Evolutionary conservation across 495 filamentous ascomycete species (phyloP).

Genomic region (Penicillium arizonense): DNA sequence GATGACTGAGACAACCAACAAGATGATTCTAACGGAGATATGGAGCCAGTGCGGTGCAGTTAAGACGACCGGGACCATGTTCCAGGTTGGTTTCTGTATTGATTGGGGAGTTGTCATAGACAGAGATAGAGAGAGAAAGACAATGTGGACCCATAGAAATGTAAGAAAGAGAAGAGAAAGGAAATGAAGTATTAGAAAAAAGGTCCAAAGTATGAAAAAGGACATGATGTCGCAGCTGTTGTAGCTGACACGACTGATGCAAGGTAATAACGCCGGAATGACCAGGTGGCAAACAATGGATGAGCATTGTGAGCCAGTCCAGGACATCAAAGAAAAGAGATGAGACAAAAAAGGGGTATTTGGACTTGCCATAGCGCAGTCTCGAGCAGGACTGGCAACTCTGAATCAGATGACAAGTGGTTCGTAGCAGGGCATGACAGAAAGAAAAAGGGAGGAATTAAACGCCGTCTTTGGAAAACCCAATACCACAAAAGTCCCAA

Average conservation of each 20-base stretch:
- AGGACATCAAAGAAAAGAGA: not conserved
- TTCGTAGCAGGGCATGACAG: constrained; percentile 6
- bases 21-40: not conserved
- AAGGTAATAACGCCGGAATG: constrained; percentile 2
- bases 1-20: constrained; percentile 30
- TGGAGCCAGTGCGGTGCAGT: constrained; percentile 32
- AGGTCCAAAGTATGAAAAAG: not conserved
- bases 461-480: constrained; percentile 5
- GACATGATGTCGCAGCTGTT: constrained; percentile 1
- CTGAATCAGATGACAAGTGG: constrained; percentile 4
- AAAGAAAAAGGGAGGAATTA: not conserved
- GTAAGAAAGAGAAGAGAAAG: not conserved
- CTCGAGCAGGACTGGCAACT: not conserved
- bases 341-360: constrained; percentile 6
- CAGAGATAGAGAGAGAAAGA: not conserved
- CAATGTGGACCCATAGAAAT: not conserved
- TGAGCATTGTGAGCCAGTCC: not conserved
- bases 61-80: constrained; percentile 31
- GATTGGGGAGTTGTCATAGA: constrained; percentile 6
- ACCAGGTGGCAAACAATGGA: not conserved
- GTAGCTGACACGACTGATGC: constrained; percentile 2
- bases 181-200: constrained; percentile 1
- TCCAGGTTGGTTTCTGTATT: constrained; percentile 1
- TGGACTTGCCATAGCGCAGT: constrained; percentile 4
- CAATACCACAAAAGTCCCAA: constrained; percentile 5